Base-by-base conservation (phyloP, 768 basidiomycete species). In the Strobilomyces confusus region DNA sequence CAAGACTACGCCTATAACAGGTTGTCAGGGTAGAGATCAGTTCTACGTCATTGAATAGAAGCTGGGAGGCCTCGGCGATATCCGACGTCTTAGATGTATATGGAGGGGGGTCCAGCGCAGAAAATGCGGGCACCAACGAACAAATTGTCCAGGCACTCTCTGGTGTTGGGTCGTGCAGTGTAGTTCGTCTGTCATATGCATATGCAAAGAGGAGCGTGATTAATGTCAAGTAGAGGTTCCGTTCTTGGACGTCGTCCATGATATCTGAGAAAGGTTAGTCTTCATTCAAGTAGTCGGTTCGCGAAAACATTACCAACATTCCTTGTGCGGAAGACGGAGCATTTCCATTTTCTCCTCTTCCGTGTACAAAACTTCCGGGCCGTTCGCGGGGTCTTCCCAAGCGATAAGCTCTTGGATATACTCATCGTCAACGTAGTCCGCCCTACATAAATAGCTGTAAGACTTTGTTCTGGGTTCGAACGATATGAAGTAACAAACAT, bases 111-210 rank as follows among this genome's bases (percentile, higher is more conserved):
- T 92, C 87, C 29, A 94, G 81, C 1, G 91, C 86, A n/a, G 91
- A 83, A 69, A 94, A 90, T 3, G 83, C 81, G 44, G 91, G 85
- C 13, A 80, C 81, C 47, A 94, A 76, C 29, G 72, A 76, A 58
- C 82, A 78, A 49, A 94, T 77, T 2, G 92, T 94, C 91, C 91
- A 94, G 14, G 88, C 86, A 66, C 91, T 92, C 69, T 94, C 92
- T 8, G 89, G 79, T 3, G 87, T 91, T n/a, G 89, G 82, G 55
- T 94, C 91, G 44, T 77, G 75, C 56, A 86, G 83, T 0, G 84
- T 89, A 5, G 86, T 89, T 37, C 90, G 83, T 46, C 80, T 76
- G 56, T 94, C 91, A 66, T 94, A 94, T 5, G 82, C 80, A 63
- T 86, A 85, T n/a, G 89, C 77, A 70, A 91, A 91, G 19, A 94